phyloP scores from a whole-genome alignment of 495 filamentous ascomycete genomes.

The Pyrenula aspistea region DNA sequence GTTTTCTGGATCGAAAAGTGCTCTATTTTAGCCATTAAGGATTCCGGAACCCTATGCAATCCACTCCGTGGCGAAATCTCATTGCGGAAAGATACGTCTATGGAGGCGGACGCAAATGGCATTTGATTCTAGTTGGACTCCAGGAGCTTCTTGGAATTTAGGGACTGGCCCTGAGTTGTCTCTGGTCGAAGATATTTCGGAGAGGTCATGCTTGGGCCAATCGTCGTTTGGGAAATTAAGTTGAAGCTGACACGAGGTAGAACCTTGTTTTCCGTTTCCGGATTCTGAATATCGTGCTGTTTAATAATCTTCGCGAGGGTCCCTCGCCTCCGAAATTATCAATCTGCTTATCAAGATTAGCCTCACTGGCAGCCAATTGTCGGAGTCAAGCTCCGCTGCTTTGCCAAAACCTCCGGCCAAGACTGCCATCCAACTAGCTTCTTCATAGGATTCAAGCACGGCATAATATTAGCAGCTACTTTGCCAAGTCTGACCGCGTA shows the following conservation, averaged over 20 bases:
- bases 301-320: constrained; percentile 56
- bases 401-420: too few relatives aligned
- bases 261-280: constrained; percentile 44
- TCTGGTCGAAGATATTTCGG: constrained; percentile 58
- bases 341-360: too few relatives aligned
- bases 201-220: constrained; percentile 49
- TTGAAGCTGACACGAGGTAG: constrained; percentile 59
- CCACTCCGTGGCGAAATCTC: constrained; percentile 66
- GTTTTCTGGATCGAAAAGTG: constrained; percentile 63
- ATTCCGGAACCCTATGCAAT: constrained; percentile 67
- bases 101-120: constrained; percentile 67
- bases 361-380: too few relatives aligned
- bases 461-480: background rate
- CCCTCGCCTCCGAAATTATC: constrained; percentile 65
- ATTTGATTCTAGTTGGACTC: constrained; percentile 63
- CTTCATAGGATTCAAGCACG: too few relatives aligned
- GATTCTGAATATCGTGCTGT: constrained; percentile 60
- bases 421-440: too few relatives aligned
- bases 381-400: too few relatives aligned
- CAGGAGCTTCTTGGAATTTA: constrained; percentile 65
- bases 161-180: constrained; percentile 66
- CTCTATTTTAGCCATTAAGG: constrained; percentile 76
- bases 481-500: too few relatives aligned
- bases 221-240: constrained; percentile 67
- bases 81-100: constrained; percentile 71